phyloP scores from a whole-genome alignment of 2,329 filamentous ascomycete species.

The Fusarium foetens region DNA sequence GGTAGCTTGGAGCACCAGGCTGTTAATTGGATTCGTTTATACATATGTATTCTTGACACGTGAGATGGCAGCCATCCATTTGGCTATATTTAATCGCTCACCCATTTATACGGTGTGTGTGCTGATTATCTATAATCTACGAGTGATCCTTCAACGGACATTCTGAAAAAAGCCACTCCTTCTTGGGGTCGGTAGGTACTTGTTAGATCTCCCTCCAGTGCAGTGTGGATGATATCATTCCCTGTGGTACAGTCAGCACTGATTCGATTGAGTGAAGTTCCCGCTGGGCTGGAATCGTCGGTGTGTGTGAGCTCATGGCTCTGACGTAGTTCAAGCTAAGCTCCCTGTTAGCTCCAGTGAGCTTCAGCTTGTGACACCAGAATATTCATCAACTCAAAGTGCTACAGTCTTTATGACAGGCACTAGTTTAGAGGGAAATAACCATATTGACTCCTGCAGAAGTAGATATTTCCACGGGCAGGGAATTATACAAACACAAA shows the following conservation, averaged over 20 bases:
- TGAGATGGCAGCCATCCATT: background rate
- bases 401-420: background rate
- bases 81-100: background rate
- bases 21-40: background rate
- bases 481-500: background rate
- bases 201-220: background rate
- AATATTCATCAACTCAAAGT: background rate
- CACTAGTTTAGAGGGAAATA: background rate
- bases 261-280: background rate
- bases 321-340: constrained; percentile 21
- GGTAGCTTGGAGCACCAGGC: background rate
- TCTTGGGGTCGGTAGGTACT: background rate
- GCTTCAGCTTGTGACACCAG: constrained; percentile 1
- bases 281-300: constrained; percentile 8
- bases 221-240: constrained; percentile 22
- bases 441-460: background rate
- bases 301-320: constrained; percentile 12
- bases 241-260: constrained; percentile 13
- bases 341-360: constrained; percentile 3
- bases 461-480: background rate
- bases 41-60: background rate
- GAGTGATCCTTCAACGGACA: background rate
- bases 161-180: background rate
- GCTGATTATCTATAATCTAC: background rate
- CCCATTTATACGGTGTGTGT: background rate